Base-by-base conservation (phyloP, 2,329 filamentous ascomycete species). In the Nemania sp. region DNA sequence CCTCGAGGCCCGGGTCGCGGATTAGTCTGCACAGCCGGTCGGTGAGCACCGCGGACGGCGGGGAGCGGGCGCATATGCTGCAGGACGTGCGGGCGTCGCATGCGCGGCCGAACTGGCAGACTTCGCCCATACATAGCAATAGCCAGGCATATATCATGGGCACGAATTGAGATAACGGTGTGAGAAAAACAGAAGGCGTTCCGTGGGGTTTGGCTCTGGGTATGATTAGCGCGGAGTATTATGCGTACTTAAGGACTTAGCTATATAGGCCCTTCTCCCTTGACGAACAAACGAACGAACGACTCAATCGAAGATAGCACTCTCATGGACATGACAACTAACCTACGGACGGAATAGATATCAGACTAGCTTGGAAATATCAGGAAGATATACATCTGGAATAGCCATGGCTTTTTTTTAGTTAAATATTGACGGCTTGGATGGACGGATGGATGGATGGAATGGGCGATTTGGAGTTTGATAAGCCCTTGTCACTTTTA, bases 101-200 rank as follows among this genome's bases (percentile, higher is more conserved):
- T 2, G 77, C 77, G 55, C 80, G 80, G 70, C 76, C 77, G 11
- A 52, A 54, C 29, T 82, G 81, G 81, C 79, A 82, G 68, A 74
- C 79, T 49, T 10, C 52, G 20, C 78, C 79, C 43, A 76, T 80
- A 32, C 82, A 81, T 75, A 76, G 80, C 73, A 80, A 62, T 62
- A 75, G 65, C 58, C 59, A 51, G 13, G 41, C 59, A 3, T 69
- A 47, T 35, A 45, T 66, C 38, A 54, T 67, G 57, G 59, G 67
- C 43, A 63, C 66, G 5, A 63, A 66, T 47, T 69, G 27, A 56
- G 20, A 7, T 3, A n/a, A n/a, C n/a, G 18, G 22, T 13, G 51
- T 29, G 13, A 27, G 7, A n/a, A n/a, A n/a, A n/a, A n/a, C n/a
- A n/a, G n/a, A 11, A 18, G 7, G 10, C n/a, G 15, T 20, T 47